These are phyloP conservation scores for Vitis cinerea DNA, from an alignment of 164 flowering plant genomes.

Conservation along the genomic window DNA sequence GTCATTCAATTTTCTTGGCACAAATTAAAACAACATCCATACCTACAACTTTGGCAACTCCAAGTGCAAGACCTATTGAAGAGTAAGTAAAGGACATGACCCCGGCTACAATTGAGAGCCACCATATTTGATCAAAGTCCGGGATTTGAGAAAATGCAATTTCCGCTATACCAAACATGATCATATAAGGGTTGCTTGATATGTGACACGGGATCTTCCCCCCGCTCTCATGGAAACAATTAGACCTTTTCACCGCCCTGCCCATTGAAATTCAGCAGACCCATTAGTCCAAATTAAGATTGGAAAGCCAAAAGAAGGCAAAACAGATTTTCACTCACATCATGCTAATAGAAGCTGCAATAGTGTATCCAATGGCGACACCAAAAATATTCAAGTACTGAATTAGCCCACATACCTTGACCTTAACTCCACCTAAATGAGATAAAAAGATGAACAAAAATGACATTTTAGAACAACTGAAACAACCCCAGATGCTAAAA, in stretches of 20 bases:
- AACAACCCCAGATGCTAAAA: too few species aligned
- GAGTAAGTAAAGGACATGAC: conserved; percentile 75
- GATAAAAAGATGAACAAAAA: too few species aligned
- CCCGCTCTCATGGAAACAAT: conserved; percentile 50
- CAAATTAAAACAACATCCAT: too few species aligned
- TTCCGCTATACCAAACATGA: conserved; percentile 36
- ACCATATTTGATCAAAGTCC: conserved; percentile 55
- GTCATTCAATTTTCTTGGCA: too few species aligned
- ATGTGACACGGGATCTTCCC: conserved; percentile 27
- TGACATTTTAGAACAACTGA: too few species aligned
- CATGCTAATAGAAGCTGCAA: too few species aligned
- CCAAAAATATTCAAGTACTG: too few species aligned
- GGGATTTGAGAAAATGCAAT: conserved; percentile 60
- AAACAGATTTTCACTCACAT: neutral
- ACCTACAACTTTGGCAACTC: conserved; percentile 52
- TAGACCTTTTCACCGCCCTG: conserved; percentile 54
- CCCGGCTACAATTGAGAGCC: conserved; percentile 64
- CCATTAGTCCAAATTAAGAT: too few species aligned
- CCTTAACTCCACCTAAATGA: too few species aligned
- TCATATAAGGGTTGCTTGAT: conserved; percentile 40
- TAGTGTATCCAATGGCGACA: too few species aligned
- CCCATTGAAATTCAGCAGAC: neutral
- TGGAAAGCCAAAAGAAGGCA: too few species aligned
- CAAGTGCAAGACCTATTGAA: conserved; percentile 57
- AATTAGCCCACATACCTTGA: too few species aligned